phyloP scores from a whole-genome alignment of 495 filamentous ascomycete genomes.

The Penicillium lagena region DNA sequence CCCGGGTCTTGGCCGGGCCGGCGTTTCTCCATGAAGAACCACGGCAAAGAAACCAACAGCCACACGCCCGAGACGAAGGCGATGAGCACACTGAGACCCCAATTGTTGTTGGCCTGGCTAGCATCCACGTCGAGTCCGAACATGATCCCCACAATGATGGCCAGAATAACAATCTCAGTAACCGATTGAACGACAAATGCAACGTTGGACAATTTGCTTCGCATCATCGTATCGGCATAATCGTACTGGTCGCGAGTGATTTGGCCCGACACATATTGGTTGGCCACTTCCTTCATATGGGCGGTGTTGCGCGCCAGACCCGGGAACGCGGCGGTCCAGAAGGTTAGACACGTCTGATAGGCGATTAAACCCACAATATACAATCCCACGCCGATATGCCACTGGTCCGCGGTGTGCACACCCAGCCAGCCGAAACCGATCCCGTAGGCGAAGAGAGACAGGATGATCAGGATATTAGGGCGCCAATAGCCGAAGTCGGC shows the following conservation, averaged over 20 bases:
- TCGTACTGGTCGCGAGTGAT: slow-evolving; percentile 56
- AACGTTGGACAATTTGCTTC: slow-evolving; percentile 52
- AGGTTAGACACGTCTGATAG: slow-evolving; percentile 60
- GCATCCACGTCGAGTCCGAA: slow-evolving; percentile 54
- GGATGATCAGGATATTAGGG: slow-evolving; percentile 53
- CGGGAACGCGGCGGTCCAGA: slow-evolving; percentile 63
- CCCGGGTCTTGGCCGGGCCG: slow-evolving; percentile 50
- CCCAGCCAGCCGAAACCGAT: slow-evolving; percentile 62
- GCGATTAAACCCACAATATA: slow-evolving; percentile 61
- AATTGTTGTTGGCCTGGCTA: slow-evolving; percentile 54
- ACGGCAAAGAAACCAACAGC: slow-evolving; percentile 53
- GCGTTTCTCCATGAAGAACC: slow-evolving; percentile 59
- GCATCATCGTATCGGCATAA: slow-evolving; percentile 54
- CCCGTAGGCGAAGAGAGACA: slow-evolving; percentile 51
- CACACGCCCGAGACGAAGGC: slow-evolving; percentile 59
- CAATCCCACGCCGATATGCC: slow-evolving; percentile 49
- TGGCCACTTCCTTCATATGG: slow-evolving; percentile 46
- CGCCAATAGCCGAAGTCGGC: slow-evolving; percentile 56
- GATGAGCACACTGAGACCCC: slow-evolving; percentile 57
- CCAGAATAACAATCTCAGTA: slow-evolving; percentile 54
- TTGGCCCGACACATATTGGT: slow-evolving; percentile 41
- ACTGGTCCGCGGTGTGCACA: slow-evolving; percentile 48
- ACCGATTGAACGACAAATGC: slow-evolving; percentile 58
- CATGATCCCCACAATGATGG: slow-evolving; percentile 56
- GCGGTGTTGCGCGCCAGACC: slow-evolving; percentile 52